These are phyloP conservation scores for Cercospora brassicicola DNA, from an alignment of 2,329 filamentous ascomycete genomes.

Conservation along the genomic window DNA sequence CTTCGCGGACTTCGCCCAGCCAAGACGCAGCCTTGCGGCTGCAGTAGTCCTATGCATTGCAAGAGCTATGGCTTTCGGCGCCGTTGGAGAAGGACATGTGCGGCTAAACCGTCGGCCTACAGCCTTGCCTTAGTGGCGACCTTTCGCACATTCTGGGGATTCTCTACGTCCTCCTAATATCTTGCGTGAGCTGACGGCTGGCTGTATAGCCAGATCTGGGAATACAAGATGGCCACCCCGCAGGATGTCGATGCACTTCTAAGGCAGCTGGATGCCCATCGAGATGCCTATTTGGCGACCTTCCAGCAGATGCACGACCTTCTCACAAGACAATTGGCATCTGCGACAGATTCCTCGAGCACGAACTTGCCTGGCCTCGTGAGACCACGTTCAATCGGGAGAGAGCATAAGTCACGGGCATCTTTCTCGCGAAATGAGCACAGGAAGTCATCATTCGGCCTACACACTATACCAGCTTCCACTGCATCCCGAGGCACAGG, in stretches of 20 bases:
- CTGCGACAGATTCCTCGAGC: background rate
- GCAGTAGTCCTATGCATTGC: constrained; percentile 8
- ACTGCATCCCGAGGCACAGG: constrained; percentile 29
- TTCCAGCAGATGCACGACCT: constrained; percentile 26
- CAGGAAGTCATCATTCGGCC: constrained; percentile 21
- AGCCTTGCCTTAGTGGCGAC: constrained; percentile 2
- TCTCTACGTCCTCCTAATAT: background rate
- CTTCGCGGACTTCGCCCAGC: background rate
- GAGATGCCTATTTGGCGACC: constrained; percentile 27
- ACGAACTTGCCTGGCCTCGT: background rate
- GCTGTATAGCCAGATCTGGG: background rate
- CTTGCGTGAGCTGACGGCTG: background rate
- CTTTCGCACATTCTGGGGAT: background rate
- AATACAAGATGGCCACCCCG: background rate
- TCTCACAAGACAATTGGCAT: constrained; percentile 19
- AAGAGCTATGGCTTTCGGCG: constrained; percentile 4
- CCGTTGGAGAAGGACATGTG: background rate
- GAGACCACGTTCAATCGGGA: background rate
- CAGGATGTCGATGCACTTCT: constrained; percentile 17
- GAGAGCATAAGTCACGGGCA: constrained; percentile 13
- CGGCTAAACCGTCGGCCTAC: background rate
- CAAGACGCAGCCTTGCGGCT: background rate
- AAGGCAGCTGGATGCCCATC: constrained; percentile 26
- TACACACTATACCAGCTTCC: constrained; percentile 21
- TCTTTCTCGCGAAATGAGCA: constrained; percentile 7